A percentile compares a stretch with the other conserved stretches of the same genome.
phyloP scores from a whole-genome alignment of 2,329 filamentous ascomycete species.

The Magnaporthales sp. region DNA sequence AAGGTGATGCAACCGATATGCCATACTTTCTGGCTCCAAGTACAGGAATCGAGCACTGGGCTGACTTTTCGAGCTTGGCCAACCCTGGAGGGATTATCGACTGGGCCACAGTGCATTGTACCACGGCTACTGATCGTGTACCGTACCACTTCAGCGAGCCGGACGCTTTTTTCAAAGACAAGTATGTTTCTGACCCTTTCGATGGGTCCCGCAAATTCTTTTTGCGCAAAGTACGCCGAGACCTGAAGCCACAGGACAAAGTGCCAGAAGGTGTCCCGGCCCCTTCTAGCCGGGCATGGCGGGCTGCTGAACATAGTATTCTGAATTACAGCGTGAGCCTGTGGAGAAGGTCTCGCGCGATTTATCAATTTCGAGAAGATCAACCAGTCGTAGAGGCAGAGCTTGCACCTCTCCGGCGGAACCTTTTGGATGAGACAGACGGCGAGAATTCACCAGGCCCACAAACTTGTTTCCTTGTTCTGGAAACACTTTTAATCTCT shows the following conservation, averaged over 20 bases:
- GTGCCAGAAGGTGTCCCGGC: conserved; percentile 49
- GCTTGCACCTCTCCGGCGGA: conserved; percentile 67
- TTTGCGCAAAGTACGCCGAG: conserved; percentile 40
- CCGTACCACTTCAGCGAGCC: conserved; percentile 32
- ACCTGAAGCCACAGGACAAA: conserved; percentile 54
- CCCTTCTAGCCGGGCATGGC: conserved; percentile 34
- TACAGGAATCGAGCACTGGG: neutral
- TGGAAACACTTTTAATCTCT: conserved; percentile 71
- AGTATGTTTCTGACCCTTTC: conserved; percentile 47
- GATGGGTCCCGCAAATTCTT: conserved; percentile 58
- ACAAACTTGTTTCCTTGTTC: conserved; percentile 58
- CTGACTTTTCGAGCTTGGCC: neutral
- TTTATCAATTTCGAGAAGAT: conserved; percentile 44
- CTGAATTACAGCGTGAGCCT: conserved; percentile 78
- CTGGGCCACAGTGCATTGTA: conserved; percentile 16
- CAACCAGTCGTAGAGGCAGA: conserved; percentile 78
- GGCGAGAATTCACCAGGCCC: conserved; percentile 27
- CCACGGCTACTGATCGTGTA: conserved; percentile 17
- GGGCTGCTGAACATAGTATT: conserved; percentile 45
- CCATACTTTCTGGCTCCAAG: conserved; percentile 76
- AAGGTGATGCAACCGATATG: conserved; percentile 51
- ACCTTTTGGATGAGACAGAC: conserved; percentile 63
- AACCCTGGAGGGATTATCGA: conserved; percentile 8
- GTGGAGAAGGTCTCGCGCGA: conserved; percentile 50
- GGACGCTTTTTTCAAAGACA: conserved; percentile 41